phyloP scores from a whole-genome alignment of 2,329 filamentous ascomycete genomes.

The Chaetomiaceae sp. region DNA sequence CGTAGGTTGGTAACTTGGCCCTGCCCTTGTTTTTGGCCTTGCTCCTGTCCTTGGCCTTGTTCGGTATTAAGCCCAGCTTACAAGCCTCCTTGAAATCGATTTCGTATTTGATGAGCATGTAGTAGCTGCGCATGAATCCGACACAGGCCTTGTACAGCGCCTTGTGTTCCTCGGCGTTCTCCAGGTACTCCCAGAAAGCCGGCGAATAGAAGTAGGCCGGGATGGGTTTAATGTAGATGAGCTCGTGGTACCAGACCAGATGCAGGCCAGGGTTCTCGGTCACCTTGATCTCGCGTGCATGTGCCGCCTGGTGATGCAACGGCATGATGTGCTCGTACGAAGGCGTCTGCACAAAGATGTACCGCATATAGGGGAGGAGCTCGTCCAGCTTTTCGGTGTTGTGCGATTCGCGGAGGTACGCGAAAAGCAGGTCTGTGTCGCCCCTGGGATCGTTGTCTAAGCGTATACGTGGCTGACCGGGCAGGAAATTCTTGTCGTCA shows the following conservation, averaged over 20 bases:
- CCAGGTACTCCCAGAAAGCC: constrained; percentile 33
- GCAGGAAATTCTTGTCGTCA: constrained; percentile 19
- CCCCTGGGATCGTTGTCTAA: constrained; percentile 1
- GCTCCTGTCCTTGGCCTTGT: constrained; percentile 16
- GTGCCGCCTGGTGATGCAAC: constrained; percentile 37
- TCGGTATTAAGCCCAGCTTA: constrained; percentile 29
- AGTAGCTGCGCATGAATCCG: constrained; percentile 36
- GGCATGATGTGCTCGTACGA: constrained; percentile 30
- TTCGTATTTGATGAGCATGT: constrained; percentile 32
- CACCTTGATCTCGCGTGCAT: constrained; percentile 36
- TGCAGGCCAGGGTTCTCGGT: constrained; percentile 39
- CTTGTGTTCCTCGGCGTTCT: constrained; percentile 16
- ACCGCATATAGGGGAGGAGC: constrained; percentile 26
- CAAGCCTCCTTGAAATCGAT: constrained; percentile 34
- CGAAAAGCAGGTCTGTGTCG: constrained; percentile 10
- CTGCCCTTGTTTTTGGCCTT: constrained; percentile 3
- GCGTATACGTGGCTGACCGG: constrained; percentile 26
- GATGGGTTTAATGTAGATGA: constrained; percentile 41
- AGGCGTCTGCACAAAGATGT: constrained; percentile 22
- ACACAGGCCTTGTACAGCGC: constrained; percentile 26
- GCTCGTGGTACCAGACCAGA: constrained; percentile 38
- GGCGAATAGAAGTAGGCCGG: constrained; percentile 34
- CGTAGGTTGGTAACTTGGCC: constrained; percentile 23
- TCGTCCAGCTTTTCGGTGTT: constrained; percentile 21
- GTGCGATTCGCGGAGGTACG: constrained; percentile 23